Evolutionary conservation across 805 yeast genomes (phyloP).

Genomic region (Candida suzukii): DNA sequence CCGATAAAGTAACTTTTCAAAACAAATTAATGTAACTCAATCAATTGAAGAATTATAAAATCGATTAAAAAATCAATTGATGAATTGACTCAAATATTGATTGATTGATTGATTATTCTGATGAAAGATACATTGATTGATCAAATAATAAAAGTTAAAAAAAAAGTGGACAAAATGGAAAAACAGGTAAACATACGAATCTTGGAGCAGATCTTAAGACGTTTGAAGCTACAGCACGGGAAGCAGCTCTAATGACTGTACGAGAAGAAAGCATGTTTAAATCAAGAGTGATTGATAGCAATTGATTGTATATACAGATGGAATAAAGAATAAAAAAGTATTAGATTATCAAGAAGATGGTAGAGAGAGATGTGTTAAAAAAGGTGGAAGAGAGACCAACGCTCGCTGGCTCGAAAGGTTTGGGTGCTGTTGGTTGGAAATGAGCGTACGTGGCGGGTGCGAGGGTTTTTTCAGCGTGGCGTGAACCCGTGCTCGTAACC

Average conservation of each 20-base stretch:
- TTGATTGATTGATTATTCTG: background rate
- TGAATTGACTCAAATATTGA: slow-evolving; percentile 1
- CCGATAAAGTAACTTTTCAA: too few species aligned
- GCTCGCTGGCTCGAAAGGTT: too few species aligned
- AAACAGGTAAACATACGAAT: slow-evolving; percentile 33
- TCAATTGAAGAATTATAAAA: background rate
- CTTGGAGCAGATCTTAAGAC: slow-evolving; percentile 37
- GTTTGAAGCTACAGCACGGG: slow-evolving; percentile 61
- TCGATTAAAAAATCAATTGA: slow-evolving; percentile 3
- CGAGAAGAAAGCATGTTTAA: slow-evolving; percentile 73
- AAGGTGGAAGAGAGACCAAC: too few species aligned
- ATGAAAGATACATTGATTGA: background rate
- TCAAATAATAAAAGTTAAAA: background rate
- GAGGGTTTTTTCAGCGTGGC: too few species aligned
- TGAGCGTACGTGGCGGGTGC: too few species aligned
- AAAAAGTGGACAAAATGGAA: background rate
- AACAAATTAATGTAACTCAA: background rate
- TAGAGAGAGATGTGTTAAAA: too few species aligned
- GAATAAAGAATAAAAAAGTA: background rate
- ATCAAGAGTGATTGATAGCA: background rate
- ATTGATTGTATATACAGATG: background rate
- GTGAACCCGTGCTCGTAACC: too few species aligned
- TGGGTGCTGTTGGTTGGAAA: too few species aligned
- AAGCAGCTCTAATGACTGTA: slow-evolving; percentile 78
- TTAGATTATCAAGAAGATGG: too few species aligned